Evolutionary conservation across 202 grass and related monocot genomes (phyloP).

Genomic region (Elaeis oleifera): DNA sequence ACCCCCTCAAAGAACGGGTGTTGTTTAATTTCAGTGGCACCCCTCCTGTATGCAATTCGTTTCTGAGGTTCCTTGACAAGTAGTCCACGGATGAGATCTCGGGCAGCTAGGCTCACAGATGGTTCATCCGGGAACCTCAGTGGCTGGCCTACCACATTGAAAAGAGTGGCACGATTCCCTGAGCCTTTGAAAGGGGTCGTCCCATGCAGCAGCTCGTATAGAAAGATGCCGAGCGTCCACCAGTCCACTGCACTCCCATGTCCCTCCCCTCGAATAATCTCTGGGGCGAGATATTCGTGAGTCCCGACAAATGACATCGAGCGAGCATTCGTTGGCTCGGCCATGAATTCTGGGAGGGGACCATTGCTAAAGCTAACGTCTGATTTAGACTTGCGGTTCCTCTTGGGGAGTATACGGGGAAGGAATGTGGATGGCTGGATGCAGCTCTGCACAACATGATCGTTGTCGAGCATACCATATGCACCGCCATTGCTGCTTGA

Average conservation of each 20-base stretch:
- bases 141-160: conserved; percentile 88
- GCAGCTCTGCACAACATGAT: conserved; percentile 38
- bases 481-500: neutral
- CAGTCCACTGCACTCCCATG: conserved; percentile 94
- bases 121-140: conserved; percentile 69
- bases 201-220: conserved; percentile 81
- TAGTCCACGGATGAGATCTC: conserved; percentile 71
- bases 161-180: conserved; percentile 76
- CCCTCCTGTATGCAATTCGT: conserved; percentile 54
- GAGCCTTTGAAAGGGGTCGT: conserved; percentile 96
- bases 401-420: conserved; percentile 45
- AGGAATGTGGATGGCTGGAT: conserved; percentile 52
- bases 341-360: conserved; percentile 62
- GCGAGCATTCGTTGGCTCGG: conserved; percentile 60
- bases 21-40: conserved; percentile 78
- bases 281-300: conserved; percentile 84
- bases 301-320: conserved; percentile 96
- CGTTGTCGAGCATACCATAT: conserved; percentile 22
- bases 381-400: conserved; percentile 29
- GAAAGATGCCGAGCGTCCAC: conserved; percentile 91
- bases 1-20: conserved; percentile 86
- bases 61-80: conserved; percentile 77
- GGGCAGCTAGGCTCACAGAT: conserved; percentile 41
- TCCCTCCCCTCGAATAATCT: conserved; percentile 84
- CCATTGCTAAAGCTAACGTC: conserved; percentile 30